A percentile compares a stretch with the other conserved stretches of the same genome.
Evolutionary conservation across 2,329 filamentous ascomycete species (phyloP).

Genomic region (Beauveria sp.): DNA sequence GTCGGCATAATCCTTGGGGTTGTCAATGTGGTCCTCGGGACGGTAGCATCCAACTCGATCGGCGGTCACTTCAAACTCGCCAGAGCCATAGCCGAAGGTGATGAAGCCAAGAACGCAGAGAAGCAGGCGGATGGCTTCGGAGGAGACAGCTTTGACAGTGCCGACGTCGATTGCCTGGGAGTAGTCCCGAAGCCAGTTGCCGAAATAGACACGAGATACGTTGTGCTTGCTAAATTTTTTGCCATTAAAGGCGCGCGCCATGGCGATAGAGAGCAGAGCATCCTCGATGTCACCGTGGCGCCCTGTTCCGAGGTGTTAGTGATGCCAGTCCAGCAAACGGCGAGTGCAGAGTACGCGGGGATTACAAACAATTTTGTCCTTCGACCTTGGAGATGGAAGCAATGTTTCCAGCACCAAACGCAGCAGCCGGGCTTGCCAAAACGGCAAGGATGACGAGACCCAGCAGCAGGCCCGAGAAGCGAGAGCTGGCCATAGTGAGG

Average conservation of each 20-base stretch:
- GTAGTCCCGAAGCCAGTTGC: conserved; percentile 91
- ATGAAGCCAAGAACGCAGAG: conserved; percentile 87
- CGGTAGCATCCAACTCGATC: conserved; percentile 71
- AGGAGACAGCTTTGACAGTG: conserved; percentile 82
- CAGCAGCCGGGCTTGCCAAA: conserved; percentile 60
- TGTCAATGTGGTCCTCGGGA: conserved; percentile 63
- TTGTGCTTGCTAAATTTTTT: conserved; percentile 87
- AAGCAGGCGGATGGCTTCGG: conserved; percentile 82
- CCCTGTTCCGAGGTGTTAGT: conserved; percentile 37
- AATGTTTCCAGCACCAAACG: conserved; percentile 87
- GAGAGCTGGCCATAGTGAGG: conserved; percentile 45
- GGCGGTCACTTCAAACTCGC: conserved; percentile 71
- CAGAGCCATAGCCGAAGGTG: conserved; percentile 63
- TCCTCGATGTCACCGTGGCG: conserved; percentile 92
- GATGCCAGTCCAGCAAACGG: background rate
- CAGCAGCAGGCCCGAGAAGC: conserved; percentile 43
- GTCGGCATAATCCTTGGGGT: conserved; percentile 82
- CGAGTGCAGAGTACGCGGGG: background rate
- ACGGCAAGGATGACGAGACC: conserved; percentile 55
- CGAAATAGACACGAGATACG: conserved; percentile 88
- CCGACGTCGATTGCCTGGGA: conserved; percentile 91
- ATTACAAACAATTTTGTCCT: conserved; percentile 65
- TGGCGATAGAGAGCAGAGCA: conserved; percentile 65
- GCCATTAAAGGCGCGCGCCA: conserved; percentile 43
- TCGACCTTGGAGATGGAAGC: conserved; percentile 73